Conservation (phyloP, 2,329 filamentous ascomycete genomes). For the Colletotrichum eremochloae region DNA sequence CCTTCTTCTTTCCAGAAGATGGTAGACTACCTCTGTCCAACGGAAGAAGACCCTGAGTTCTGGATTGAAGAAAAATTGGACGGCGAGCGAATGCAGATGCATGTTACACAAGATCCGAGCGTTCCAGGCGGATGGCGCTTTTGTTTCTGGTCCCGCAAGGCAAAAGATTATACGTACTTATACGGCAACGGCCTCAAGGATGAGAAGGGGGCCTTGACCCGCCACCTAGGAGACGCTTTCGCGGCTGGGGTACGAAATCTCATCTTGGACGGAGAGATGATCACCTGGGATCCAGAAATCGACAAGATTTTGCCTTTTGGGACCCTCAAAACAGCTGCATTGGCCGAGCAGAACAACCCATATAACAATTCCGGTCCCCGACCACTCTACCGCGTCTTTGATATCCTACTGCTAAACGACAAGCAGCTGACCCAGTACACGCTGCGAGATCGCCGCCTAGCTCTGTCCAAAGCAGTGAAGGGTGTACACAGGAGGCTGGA, state of each 20-base stretch:
- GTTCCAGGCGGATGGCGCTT: slow-evolving; percentile 80
- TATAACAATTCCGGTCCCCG: slow-evolving; percentile 74
- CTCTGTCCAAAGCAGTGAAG: slow-evolving; percentile 78
- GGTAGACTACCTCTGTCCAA: slow-evolving; percentile 75
- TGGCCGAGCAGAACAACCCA: slow-evolving; percentile 82
- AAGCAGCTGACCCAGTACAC: slow-evolving; percentile 84
- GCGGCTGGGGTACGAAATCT: slow-evolving; percentile 82
- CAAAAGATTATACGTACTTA: slow-evolving; percentile 95
- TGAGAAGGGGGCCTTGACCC: slow-evolving; percentile 81
- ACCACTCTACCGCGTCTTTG: slow-evolving; percentile 88
- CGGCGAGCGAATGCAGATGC: slow-evolving; percentile 96
- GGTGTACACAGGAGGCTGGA: slow-evolving; percentile 83
- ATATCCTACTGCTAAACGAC: slow-evolving; percentile 91
- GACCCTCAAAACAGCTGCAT: slow-evolving; percentile 90
- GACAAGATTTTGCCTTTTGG: slow-evolving; percentile 92
- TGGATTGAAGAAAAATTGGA: slow-evolving; percentile 99
- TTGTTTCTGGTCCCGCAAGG: slow-evolving; percentile 94
- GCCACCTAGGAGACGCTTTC: slow-evolving; percentile 84
- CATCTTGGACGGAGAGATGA: slow-evolving; percentile 98
- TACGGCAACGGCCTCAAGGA: slow-evolving; percentile 86
- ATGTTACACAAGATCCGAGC: slow-evolving; percentile 81
- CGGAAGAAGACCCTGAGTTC: slow-evolving; percentile 80
- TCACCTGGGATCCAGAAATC: slow-evolving; percentile 92
- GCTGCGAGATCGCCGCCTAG: slow-evolving; percentile 82
- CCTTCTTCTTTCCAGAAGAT: slow-evolving; percentile 82